phyloP scores from a whole-genome alignment of 768 basidiomycete genomes.

The Coprinopsis marcescibilis region DNA sequence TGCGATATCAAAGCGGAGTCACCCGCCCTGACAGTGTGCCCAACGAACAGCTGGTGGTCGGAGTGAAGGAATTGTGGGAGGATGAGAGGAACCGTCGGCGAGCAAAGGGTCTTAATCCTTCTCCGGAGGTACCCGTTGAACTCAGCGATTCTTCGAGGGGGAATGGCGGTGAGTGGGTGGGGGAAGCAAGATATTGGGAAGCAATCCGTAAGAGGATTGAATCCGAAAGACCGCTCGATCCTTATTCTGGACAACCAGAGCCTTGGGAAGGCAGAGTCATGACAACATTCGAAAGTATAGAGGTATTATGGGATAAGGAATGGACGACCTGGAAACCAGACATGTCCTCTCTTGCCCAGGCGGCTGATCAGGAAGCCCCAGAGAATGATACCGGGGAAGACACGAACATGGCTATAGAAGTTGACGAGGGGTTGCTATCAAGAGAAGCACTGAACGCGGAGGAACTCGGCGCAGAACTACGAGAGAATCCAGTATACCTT shows the following conservation, averaged over 20 bases:
- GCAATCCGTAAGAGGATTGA: constrained; percentile 61
- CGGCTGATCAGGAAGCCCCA: constrained; percentile 19
- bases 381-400: constrained; percentile 12
- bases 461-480: constrained; percentile 26
- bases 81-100: constrained; percentile 80
- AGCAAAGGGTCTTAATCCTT: constrained; percentile 61
- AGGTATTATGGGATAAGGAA: constrained; percentile 73
- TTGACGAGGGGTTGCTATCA: constrained; percentile 27
- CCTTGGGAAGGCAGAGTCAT: constrained; percentile 72
- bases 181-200: constrained; percentile 72
- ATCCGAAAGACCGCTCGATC: constrained; percentile 25
- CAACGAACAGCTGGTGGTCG: constrained; percentile 72
- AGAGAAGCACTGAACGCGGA: constrained; percentile 9
- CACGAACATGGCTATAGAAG: constrained; percentile 15
- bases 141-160: constrained; percentile 58
- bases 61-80: constrained; percentile 94
- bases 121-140: constrained; percentile 68
- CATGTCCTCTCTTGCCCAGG: not conserved
- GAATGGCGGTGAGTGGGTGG: constrained; percentile 58
- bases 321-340: constrained; percentile 54
- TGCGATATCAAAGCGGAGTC: constrained; percentile 66
- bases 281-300: constrained; percentile 87
- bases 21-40: constrained; percentile 41
- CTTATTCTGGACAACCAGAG: constrained; percentile 15
- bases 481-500: constrained; percentile 24